Conservation (phyloP, 1,139 yeast species). For the Nakaseomyces sp. region DNA sequence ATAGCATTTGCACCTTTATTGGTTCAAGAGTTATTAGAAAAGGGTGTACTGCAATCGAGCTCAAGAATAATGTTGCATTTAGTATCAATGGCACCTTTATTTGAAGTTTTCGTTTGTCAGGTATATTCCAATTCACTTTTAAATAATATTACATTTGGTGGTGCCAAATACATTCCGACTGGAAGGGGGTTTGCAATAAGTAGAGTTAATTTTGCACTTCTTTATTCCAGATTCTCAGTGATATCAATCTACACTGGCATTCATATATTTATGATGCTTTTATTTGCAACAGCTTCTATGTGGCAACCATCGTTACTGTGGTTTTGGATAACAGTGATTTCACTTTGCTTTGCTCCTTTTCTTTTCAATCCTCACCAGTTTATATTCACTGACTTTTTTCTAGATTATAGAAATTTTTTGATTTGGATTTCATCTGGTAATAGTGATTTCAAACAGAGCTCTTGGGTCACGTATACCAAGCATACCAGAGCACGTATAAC, state of each 20-base stretch:
- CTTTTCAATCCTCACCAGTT: constrained; percentile 85
- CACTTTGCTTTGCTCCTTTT: constrained; percentile 71
- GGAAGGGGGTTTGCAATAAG: constrained; percentile 81
- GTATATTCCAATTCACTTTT: constrained; percentile 65
- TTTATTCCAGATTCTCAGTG: constrained; percentile 58
- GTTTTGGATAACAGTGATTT: constrained; percentile 73
- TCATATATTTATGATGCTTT: constrained; percentile 44
- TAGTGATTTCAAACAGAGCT: constrained; percentile 38
- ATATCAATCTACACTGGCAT: constrained; percentile 62
- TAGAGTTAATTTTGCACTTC: constrained; percentile 47
- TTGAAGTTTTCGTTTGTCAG: constrained; percentile 83
- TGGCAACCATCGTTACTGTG: constrained; percentile 74
- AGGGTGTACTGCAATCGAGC: constrained; percentile 59
- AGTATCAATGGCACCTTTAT: constrained; percentile 66
- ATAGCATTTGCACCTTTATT: constrained; percentile 74
- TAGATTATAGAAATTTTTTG: constrained; percentile 59
- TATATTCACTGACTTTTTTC: constrained; percentile 54
- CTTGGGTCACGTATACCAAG: constrained; percentile 58
- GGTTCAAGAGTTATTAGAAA: constrained; percentile 71
- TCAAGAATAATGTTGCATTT: constrained; percentile 56
- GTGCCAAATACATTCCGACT: constrained; percentile 75
- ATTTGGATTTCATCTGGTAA: constrained; percentile 68
- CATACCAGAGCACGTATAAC: constrained; percentile 50
- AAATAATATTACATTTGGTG: constrained; percentile 67
- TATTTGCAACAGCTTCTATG: constrained; percentile 58